Percentiles rank a stretch among this genome's conserved stretches.
Conservation (phyloP, 768 basidiomycete genomes). For the Podaxis pistillaris region DNA sequence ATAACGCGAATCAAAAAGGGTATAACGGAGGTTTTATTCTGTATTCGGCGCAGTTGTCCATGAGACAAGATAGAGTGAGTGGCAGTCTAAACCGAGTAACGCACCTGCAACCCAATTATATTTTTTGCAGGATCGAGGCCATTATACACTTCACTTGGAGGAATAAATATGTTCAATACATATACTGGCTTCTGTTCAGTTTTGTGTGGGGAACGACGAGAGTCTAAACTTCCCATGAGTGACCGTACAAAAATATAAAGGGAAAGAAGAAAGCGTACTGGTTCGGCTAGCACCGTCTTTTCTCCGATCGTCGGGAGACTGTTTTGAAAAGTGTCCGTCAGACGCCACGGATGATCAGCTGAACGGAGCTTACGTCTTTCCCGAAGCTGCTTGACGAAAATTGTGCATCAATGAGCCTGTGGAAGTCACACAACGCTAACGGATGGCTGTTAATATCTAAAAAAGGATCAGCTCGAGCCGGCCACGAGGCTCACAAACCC, state of each 20-base stretch:
- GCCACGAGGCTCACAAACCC: conserved; percentile 24
- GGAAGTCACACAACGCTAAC: conserved; percentile 62
- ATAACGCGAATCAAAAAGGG: conserved; percentile 58
- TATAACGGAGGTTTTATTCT: conserved; percentile 61
- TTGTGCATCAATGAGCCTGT: conserved; percentile 60
- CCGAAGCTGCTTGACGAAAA: conserved; percentile 72
- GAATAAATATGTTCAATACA: conserved; percentile 72
- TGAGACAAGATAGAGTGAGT: conserved; percentile 15
- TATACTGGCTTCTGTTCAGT: conserved; percentile 79
- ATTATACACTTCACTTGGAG: conserved; percentile 69
- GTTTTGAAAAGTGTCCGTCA: background rate
- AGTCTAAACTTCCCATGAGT: conserved; percentile 34
- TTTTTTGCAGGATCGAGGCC: conserved; percentile 79
- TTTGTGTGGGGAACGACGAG: conserved; percentile 76
- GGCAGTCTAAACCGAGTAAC: background rate
- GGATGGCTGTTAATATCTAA: conserved; percentile 82
- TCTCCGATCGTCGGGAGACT: conserved; percentile 55
- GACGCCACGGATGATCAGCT: conserved; percentile 2
- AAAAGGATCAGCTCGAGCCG: conserved; percentile 2
- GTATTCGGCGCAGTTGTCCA: conserved; percentile 4
- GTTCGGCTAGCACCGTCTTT: conserved; percentile 56
- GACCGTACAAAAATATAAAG: conserved; percentile 7
- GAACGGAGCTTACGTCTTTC: conserved; percentile 54
- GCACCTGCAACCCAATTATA: conserved; percentile 65
- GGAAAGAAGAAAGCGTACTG: conserved; percentile 30